These are phyloP conservation scores for Calcarisporium arbuscula DNA, from an alignment of 2,329 filamentous ascomycete genomes.

Conservation along the genomic window DNA sequence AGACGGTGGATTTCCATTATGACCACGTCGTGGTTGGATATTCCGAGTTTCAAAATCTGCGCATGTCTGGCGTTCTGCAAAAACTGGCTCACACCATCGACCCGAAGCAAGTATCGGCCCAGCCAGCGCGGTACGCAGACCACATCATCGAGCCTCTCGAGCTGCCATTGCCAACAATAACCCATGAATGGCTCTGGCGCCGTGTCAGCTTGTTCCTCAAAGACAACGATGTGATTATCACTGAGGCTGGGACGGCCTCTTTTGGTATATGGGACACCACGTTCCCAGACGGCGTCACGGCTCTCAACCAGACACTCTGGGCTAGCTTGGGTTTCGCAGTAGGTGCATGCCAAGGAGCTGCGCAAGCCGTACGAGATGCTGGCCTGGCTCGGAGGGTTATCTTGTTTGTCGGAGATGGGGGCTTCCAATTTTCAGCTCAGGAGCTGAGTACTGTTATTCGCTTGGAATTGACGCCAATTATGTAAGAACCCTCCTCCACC, in stretches of 20 bases:
- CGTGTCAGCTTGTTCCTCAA: constrained; percentile 39
- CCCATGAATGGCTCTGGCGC: constrained; percentile 43
- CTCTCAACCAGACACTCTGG: constrained; percentile 49
- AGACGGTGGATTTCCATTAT: constrained; percentile 24
- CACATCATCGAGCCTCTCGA: too few species aligned
- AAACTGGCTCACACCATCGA: constrained; percentile 13
- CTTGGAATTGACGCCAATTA: too few species aligned
- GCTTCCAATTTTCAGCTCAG: constrained; percentile 60
- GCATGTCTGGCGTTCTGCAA: constrained; percentile 62
- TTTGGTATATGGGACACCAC: constrained; percentile 46
- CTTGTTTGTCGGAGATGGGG: constrained; percentile 57
- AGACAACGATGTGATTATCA: constrained; percentile 48
- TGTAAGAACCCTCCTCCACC: too few species aligned
- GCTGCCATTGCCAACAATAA: constrained; percentile 37
- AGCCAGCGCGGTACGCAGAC: too few species aligned
- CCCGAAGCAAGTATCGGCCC: constrained; percentile 20
- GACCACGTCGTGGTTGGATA: too few species aligned
- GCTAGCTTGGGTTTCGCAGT: constrained; percentile 57
- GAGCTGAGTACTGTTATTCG: constrained; percentile 60
- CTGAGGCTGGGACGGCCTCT: constrained; percentile 51
- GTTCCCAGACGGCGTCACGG: constrained; percentile 39
- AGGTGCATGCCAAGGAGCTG: constrained; percentile 48
- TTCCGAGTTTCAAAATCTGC: constrained; percentile 23
- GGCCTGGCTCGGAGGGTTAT: constrained; percentile 42
- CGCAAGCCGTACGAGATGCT: constrained; percentile 49